Evolutionary conservation across 1,139 yeast genomes (phyloP), one percentile per base, ranked within the genome.

Genomic region (Scheffersomyces stambukii): DNA sequence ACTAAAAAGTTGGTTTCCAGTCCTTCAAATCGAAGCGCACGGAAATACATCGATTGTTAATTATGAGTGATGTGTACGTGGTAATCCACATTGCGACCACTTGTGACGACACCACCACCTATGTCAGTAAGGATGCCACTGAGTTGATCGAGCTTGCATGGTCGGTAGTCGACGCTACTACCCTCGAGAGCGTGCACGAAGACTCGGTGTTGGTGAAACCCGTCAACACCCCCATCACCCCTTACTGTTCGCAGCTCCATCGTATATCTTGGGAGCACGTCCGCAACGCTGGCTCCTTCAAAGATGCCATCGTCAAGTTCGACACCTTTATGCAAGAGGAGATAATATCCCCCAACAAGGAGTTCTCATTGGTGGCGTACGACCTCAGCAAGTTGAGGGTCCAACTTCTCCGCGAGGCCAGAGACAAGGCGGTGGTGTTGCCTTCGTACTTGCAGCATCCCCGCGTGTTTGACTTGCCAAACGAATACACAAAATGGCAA

Each of bases 401-500:
- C 19, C 85, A 82, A 44, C 55, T 89, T 16, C 80, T 84, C 5
- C 68, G 94, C 28, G 95, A 85, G 50, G 86, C 95, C 7, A 66
- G 85, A 23, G 95, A 85, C 50, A 78, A 82, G 50, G 70, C 75
- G 9, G 76, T 83, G 32, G 72, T 64, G 3, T 64, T 89, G 36
- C 96, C 96, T 0, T 64, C 73, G 3, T 85, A 81, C 48, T 60
- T 89, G 37, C 85, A 80, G 49, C 80, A 79, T 42, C 86, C 96
- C 2, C 66, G 78, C 25, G 70, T 82, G 16, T 86, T 84, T 57
- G 96, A 86, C 52, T 59, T 89, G 36, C 72, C 75, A 45, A 73
- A 69, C 35, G 96, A 88, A 53, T 85, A 72, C 50, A 52, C 70
- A 23, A 79, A 77, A 45, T 83, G 88, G 86, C 82, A 79, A 50